These are phyloP conservation scores for Phoma sp. DNA, from an alignment of 2,329 filamentous ascomycete genomes.

Conservation along the genomic window DNA sequence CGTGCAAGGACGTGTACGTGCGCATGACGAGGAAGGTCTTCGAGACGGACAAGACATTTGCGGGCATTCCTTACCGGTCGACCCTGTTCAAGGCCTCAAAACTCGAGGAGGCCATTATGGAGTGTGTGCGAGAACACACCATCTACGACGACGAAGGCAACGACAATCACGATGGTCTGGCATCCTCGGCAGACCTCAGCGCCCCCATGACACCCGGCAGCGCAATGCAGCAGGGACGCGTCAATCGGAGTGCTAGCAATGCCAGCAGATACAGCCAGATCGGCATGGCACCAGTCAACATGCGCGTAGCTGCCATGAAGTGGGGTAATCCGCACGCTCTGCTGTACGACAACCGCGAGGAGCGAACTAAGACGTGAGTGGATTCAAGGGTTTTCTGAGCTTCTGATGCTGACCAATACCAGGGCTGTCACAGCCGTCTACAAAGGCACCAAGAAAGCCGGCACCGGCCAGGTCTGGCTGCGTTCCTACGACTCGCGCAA, in stretches of 20 bases:
- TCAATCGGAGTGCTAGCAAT: constrained; percentile 72
- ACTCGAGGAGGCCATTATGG: constrained; percentile 89
- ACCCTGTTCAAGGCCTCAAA: constrained; percentile 97
- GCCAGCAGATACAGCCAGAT: constrained; percentile 85
- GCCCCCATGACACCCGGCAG: constrained; percentile 50
- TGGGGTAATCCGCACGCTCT: constrained; percentile 84
- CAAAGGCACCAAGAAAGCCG: constrained; percentile 75
- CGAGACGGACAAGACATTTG: constrained; percentile 97
- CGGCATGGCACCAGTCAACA: constrained; percentile 65
- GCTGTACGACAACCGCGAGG: constrained; percentile 86
- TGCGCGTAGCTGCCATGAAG: constrained; percentile 55
- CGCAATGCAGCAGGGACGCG: constrained; percentile 29
- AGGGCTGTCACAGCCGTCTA: constrained; percentile 92
- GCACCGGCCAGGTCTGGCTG: constrained; percentile 70
- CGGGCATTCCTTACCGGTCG: constrained; percentile 90
- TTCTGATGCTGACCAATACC: constrained; percentile 22
- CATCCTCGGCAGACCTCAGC: constrained; percentile 50
- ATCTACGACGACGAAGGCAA: constrained; percentile 82
- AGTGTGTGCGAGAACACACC: constrained; percentile 83
- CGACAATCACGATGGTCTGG: constrained; percentile 60
- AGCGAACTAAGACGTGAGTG: constrained; percentile 86
- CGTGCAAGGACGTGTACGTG: constrained; percentile 96
- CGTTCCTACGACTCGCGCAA: constrained; percentile 95
- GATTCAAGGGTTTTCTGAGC: fast-evolving
- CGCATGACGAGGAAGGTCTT: constrained; percentile 94